A percentile compares a stretch with the other conserved stretches of the same genome.
phyloP scores from a whole-genome alignment of 805 yeast genomes.

The Isabelozyma gotoi region DNA sequence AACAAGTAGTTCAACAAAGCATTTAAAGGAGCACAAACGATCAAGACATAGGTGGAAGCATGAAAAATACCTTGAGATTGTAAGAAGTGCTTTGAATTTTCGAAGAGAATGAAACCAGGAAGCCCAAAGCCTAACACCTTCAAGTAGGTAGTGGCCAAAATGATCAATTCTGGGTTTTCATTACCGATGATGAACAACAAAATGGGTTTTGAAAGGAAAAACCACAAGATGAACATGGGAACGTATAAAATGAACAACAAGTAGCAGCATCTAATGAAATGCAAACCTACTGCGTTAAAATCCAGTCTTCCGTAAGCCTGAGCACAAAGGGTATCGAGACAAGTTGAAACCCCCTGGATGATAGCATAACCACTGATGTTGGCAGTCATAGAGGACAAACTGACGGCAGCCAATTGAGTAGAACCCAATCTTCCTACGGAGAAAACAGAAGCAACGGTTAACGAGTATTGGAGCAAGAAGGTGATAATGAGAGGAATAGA shows the following conservation, averaged over 20 bases:
- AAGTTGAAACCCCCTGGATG: slow-evolving; percentile 76
- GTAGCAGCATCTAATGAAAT: slow-evolving; percentile 65
- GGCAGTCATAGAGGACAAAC: slow-evolving; percentile 75
- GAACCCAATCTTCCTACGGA: slow-evolving; percentile 75
- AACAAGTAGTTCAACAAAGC: slow-evolving; percentile 63
- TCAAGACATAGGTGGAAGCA: slow-evolving; percentile 71
- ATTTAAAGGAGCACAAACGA: slow-evolving; percentile 73
- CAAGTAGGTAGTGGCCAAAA: slow-evolving; percentile 59
- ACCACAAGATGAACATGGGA: slow-evolving; percentile 64
- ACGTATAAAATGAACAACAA: slow-evolving; percentile 50
- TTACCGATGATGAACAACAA: slow-evolving; percentile 28
- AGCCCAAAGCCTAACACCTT: slow-evolving; percentile 58
- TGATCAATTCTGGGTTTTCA: slow-evolving; percentile 22
- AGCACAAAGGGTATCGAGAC: slow-evolving; percentile 75
- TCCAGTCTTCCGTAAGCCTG: slow-evolving; percentile 75
- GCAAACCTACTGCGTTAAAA: slow-evolving; percentile 62
- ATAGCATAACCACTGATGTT: slow-evolving; percentile 74
- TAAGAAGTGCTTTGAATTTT: slow-evolving; percentile 69
- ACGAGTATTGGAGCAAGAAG: slow-evolving; percentile 66
- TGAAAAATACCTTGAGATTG: slow-evolving; percentile 80
- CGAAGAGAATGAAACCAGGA: slow-evolving; percentile 73
- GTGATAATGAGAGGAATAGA: slow-evolving; percentile 64
- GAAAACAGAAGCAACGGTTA: slow-evolving; percentile 75
- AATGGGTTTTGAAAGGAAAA: slow-evolving; percentile 50
- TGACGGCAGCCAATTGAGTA: slow-evolving; percentile 71